These are phyloP conservation scores for Xylariales sp. DNA, from an alignment of 2,329 filamentous ascomycete genomes.

Conservation along the genomic window DNA sequence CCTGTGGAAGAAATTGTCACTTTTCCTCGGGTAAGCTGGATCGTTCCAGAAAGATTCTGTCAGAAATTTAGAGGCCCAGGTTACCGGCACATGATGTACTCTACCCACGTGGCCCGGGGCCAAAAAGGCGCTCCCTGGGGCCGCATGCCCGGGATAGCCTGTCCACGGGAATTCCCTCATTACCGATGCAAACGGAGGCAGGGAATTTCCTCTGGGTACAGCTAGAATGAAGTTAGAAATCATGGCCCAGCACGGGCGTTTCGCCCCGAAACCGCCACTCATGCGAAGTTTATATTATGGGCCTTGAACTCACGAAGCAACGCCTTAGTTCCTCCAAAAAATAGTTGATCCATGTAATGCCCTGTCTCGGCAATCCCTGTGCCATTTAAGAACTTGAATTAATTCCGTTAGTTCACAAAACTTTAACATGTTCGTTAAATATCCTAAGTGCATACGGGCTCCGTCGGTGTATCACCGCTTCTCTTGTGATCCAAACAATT, in stretches of 20 bases:
- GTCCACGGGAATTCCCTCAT: too few species aligned
- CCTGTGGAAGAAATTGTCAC: slow-evolving; percentile 19
- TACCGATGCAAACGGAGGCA: too few species aligned
- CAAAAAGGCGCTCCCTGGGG: too few species aligned
- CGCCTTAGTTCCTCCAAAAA: slow-evolving; percentile 11
- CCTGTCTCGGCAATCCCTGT: not conserved
- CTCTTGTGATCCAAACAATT: not conserved
- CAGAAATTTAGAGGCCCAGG: slow-evolving; percentile 14
- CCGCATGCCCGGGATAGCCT: too few species aligned
- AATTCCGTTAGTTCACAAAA: not conserved
- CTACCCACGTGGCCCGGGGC: too few species aligned
- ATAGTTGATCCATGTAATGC: slow-evolving; percentile 13
- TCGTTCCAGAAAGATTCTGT: slow-evolving; percentile 18
- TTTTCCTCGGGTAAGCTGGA: slow-evolving; percentile 5
- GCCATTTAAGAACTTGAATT: slow-evolving; percentile 14
- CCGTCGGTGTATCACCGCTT: not conserved
- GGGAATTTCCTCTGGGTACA: too few species aligned
- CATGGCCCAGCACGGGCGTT: too few species aligned
- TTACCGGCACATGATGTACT: too few species aligned
- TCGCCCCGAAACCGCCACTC: too few species aligned
- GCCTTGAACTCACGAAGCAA: too few species aligned
- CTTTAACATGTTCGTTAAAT: not conserved
- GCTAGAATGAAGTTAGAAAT: too few species aligned
- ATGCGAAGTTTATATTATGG: too few species aligned
- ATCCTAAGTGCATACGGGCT: slow-evolving; percentile 4